Percentiles rank a stretch among this genome's conserved stretches.
phyloP scores from a whole-genome alignment of 2,329 filamentous ascomycete species.

The Akanthomyces muscarius region DNA sequence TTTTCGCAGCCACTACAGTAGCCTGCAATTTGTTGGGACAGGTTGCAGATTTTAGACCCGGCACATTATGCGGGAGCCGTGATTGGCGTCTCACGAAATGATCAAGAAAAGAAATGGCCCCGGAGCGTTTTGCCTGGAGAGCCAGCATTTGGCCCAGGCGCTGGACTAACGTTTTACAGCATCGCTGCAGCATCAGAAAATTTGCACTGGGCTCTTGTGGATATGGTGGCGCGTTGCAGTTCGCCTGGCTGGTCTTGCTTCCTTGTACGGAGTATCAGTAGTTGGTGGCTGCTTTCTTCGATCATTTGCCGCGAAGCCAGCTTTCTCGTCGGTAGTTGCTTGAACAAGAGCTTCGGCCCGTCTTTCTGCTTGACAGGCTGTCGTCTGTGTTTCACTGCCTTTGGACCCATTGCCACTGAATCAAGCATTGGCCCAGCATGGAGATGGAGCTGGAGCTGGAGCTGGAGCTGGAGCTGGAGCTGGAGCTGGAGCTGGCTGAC shows the following conservation, averaged over 20 bases:
- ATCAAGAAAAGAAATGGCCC: neutral
- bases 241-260: neutral
- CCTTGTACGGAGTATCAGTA: neutral
- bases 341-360: slow-evolving; percentile 7
- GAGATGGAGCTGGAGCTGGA: neutral
- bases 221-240: slow-evolving; percentile 10
- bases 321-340: slow-evolving; percentile 3
- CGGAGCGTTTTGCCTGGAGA: slow-evolving; percentile 3
- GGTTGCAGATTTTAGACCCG: slow-evolving; percentile 4
- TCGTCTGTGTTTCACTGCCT: neutral
- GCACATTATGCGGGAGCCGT: slow-evolving; percentile 9
- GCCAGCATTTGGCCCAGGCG: slow-evolving; percentile 10
- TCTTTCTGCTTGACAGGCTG: slow-evolving; percentile 4
- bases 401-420: neutral
- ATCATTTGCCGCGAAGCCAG: neutral
- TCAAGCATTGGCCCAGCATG: neutral
- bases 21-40: slow-evolving; percentile 9
- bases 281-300: neutral
- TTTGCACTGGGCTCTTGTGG: neutral
- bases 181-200: slow-evolving; percentile 10
- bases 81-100: slow-evolving; percentile 14
- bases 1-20: neutral
- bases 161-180: slow-evolving; percentile 15
- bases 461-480: neutral
- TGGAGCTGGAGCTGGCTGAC: neutral